Evolutionary conservation across 805 yeast genomes (phyloP).

Genomic region (Nakazawaea siamensis): DNA sequence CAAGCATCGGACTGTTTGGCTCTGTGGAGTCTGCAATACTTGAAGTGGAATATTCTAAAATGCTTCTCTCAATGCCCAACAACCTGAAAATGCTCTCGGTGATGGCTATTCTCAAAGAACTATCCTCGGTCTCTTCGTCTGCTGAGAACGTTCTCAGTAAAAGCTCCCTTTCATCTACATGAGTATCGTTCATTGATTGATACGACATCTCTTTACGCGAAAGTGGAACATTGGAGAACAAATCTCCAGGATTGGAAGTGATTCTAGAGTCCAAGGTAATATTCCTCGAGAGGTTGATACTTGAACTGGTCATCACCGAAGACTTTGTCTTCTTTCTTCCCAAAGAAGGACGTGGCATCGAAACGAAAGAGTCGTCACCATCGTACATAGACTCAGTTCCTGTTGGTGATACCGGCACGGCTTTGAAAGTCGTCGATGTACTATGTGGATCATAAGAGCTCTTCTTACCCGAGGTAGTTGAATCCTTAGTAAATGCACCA

Average conservation of each 20-base stretch:
- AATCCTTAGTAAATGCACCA: too few species aligned
- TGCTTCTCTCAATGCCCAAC: constrained; percentile 50
- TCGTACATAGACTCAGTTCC: too few species aligned
- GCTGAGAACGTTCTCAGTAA: constrained; percentile 37
- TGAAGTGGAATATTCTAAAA: constrained; percentile 4
- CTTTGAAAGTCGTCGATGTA: too few species aligned
- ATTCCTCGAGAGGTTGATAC: constrained; percentile 28
- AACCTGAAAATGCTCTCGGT: constrained; percentile 63
- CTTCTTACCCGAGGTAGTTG: constrained; percentile 1
- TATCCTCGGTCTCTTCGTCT: constrained; percentile 68
- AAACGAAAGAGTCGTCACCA: constrained; percentile 8
- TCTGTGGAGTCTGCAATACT: constrained; percentile 1
- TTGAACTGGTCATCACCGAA: not conserved
- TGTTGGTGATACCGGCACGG: too few species aligned
- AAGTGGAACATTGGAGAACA: constrained; percentile 73
- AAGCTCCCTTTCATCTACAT: constrained; percentile 16
- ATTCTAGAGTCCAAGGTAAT: constrained; percentile 47
- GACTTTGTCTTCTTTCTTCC: constrained; percentile 3
- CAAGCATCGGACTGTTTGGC: constrained; percentile 5
- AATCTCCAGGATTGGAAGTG: constrained; percentile 73
- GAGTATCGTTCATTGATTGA: constrained; percentile 1
- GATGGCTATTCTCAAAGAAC: constrained; percentile 52
- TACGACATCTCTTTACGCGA: constrained; percentile 28
- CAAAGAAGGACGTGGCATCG: constrained; percentile 6
- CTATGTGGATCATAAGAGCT: not conserved